phyloP scores from a whole-genome alignment of 2,329 filamentous ascomycete species.

The Fusarium mexicanum region DNA sequence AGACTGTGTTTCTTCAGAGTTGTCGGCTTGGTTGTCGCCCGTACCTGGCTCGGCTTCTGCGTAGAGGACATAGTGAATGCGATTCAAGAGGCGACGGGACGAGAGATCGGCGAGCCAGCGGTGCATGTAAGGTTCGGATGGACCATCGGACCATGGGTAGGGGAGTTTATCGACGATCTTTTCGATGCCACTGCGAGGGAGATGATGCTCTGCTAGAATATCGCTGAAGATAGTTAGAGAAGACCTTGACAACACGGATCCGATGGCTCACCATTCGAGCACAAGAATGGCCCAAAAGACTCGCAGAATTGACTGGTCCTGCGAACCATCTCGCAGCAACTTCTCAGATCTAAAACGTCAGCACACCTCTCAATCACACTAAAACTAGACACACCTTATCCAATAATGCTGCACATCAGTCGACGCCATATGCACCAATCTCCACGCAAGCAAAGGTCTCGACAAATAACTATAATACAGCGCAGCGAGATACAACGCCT shows the following conservation, averaged over 20 bases:
- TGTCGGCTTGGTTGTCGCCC: not conserved
- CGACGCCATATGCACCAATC: slow-evolving; percentile 34
- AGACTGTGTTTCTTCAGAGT: slow-evolving; percentile 1
- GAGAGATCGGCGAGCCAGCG: slow-evolving; percentile 35
- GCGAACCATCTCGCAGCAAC: slow-evolving; percentile 17
- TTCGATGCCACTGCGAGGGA: slow-evolving; percentile 32
- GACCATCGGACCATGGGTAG: slow-evolving; percentile 26
- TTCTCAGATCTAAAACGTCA: slow-evolving; percentile 14
- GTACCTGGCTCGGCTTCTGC: slow-evolving; percentile 29
- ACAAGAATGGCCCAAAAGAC: slow-evolving; percentile 36
- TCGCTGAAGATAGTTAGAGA: not conserved
- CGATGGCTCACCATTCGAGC: slow-evolving; percentile 8
- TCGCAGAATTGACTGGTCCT: slow-evolving; percentile 30
- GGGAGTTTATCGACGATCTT: slow-evolving; percentile 36
- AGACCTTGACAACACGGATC: fast-evolving
- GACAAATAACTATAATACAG: slow-evolving; percentile 38
- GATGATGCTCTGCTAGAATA: slow-evolving; percentile 35
- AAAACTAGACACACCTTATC: slow-evolving; percentile 4
- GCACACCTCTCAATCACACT: fast-evolving
- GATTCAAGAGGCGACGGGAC: slow-evolving; percentile 26
- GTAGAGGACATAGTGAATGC: slow-evolving; percentile 35
- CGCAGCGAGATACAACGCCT: slow-evolving; percentile 29
- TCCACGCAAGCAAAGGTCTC: slow-evolving; percentile 30
- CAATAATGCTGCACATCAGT: slow-evolving; percentile 37
- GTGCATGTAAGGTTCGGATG: slow-evolving; percentile 30